Evolutionary conservation across 306 rosid species (phyloP).

Genomic region (Hippophae tibetana): DNA sequence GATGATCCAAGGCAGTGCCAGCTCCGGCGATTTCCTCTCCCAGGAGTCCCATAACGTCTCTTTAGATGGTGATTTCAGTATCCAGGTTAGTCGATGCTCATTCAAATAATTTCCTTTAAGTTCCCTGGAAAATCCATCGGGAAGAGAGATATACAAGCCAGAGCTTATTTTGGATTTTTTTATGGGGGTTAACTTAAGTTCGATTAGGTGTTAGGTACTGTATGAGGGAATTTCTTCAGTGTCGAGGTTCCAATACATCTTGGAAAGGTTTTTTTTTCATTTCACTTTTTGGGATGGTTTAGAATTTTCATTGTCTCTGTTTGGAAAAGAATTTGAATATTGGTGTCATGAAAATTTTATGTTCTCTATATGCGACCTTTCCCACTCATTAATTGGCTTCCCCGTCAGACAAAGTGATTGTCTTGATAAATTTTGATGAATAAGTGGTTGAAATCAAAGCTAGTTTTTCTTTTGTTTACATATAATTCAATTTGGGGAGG

Average conservation of each 20-base stretch:
- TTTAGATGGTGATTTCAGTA: slow-evolving; percentile 92
- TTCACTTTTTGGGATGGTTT: too few species aligned
- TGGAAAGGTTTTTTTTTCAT: too few species aligned
- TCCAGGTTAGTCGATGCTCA: slow-evolving; percentile 50
- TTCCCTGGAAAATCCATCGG: neutral
- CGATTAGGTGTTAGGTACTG: too few species aligned
- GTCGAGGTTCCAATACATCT: too few species aligned
- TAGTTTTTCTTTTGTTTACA: neutral
- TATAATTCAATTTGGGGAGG: neutral
- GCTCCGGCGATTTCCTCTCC: slow-evolving; percentile 63
- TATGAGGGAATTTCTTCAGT: too few species aligned
- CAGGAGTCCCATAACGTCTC: slow-evolving; percentile 91
- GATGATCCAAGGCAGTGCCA: slow-evolving; percentile 43
- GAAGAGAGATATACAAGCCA: too few species aligned
- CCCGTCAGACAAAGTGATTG: neutral
- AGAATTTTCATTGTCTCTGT: too few species aligned
- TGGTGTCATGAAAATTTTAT: too few species aligned
- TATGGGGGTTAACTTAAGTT: neutral
- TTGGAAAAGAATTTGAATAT: too few species aligned
- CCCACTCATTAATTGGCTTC: neutral
- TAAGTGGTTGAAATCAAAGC: neutral
- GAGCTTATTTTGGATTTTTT: too few species aligned
- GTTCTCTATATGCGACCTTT: too few species aligned
- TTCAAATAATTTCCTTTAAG: neutral
- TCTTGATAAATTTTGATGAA: neutral